These are phyloP conservation scores for Mycocalia duriaeana DNA, from an alignment of 1,284 basidiomycete genomes.

Conservation along the genomic window DNA sequence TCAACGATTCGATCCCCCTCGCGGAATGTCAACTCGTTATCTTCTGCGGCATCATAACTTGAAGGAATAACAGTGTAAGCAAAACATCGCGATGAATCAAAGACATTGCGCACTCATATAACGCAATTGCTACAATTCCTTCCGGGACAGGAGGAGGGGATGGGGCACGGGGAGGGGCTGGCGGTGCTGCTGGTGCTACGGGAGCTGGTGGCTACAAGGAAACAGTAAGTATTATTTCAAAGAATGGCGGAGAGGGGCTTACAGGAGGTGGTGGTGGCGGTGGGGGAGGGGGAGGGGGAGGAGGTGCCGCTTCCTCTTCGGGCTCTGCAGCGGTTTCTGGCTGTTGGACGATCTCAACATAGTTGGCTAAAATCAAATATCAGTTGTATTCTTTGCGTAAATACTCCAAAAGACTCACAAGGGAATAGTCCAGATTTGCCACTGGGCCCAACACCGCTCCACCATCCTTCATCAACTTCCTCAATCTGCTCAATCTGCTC, in stretches of 20 bases:
- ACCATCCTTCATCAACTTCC: conserved; percentile 83
- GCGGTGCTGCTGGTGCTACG: conserved; percentile 37
- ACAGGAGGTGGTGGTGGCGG: conserved; percentile 43
- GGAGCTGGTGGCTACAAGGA: conserved; percentile 20
- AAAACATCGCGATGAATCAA: background rate
- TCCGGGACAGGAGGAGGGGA: conserved; percentile 30
- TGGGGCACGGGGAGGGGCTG: conserved; percentile 32
- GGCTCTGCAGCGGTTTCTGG: conserved; percentile 21
- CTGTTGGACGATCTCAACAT: conserved; percentile 68
- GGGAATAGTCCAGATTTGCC: conserved; percentile 75
- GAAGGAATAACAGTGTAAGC: background rate
- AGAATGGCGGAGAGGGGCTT: conserved; percentile 12
- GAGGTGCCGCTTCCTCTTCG: conserved; percentile 37
- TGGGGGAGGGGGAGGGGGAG: conserved; percentile 36
- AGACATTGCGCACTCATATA: conserved; percentile 64
- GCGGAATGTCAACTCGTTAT: conserved; percentile 82
- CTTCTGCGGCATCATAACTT: conserved; percentile 83
- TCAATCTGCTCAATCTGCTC: conserved; percentile 81
- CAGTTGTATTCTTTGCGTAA: background rate
- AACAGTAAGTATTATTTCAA: background rate
- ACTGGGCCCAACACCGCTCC: conserved; percentile 66
- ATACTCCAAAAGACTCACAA: conserved; percentile 47
- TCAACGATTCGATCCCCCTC: conserved; percentile 77
- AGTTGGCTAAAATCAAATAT: conserved; percentile 53
- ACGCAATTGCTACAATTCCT: conserved; percentile 62